These are phyloP conservation scores for Wickerhamomyces chambardii DNA, from an alignment of 805 yeast species.

Conservation along the genomic window DNA sequence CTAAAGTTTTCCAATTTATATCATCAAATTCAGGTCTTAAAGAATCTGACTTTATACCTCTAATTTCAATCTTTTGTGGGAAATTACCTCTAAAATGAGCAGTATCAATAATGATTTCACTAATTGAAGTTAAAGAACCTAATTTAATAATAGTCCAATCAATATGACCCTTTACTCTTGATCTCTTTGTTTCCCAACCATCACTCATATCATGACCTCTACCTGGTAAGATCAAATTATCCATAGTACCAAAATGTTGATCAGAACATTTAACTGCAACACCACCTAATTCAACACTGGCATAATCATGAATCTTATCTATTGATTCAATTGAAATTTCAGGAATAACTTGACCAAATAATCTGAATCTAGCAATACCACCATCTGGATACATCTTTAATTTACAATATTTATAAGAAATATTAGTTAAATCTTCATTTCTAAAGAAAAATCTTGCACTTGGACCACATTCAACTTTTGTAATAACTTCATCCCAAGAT, in stretches of 20 bases:
- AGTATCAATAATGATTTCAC: slow-evolving; percentile 70
- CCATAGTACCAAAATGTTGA: slow-evolving; percentile 92
- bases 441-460: slow-evolving; percentile 74
- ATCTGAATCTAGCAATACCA: slow-evolving; percentile 90
- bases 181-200: slow-evolving; percentile 96
- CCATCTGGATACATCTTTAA: slow-evolving; percentile 97
- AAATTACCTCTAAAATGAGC: slow-evolving; percentile 93
- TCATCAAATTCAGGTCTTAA: slow-evolving; percentile 32
- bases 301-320: slow-evolving; percentile 49
- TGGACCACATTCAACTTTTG: slow-evolving; percentile 80
- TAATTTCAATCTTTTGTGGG: slow-evolving; percentile 73
- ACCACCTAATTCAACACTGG: slow-evolving; percentile 82
- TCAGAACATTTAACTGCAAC: slow-evolving; percentile 78
- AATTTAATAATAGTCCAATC: slow-evolving; percentile 88
- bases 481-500: slow-evolving; percentile 66
- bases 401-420: slow-evolving; percentile 68
- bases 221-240: slow-evolving; percentile 84
- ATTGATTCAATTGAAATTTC: slow-evolving; percentile 33
- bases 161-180: slow-evolving; percentile 72
- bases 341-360: slow-evolving; percentile 81
- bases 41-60: slow-evolving; percentile 37
- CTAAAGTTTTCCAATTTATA: slow-evolving; percentile 53
- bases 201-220: slow-evolving; percentile 96
- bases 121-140: slow-evolving; percentile 55
- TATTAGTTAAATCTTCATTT: slow-evolving; percentile 39